Base-by-base conservation (phyloP, 305 asterid genomes). In the Fraxinus latifolia region DNA sequence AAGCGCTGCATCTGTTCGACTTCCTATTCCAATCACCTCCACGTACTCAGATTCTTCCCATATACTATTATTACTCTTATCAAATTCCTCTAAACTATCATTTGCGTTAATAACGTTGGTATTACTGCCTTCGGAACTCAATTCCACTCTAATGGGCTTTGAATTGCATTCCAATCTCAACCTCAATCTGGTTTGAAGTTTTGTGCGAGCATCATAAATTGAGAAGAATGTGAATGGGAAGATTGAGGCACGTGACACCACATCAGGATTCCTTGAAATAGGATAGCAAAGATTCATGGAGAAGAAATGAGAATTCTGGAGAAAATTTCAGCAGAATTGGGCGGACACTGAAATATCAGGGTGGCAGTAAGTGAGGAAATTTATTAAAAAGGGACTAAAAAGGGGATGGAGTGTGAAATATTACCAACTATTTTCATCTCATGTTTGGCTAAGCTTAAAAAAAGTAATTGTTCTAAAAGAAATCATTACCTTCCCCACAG, bases 21-120 rank as follows among this genome's bases (percentile, higher is more conserved):
- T 94, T 34, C 99, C 98, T 1, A 95, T 88, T 42, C 89, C 91
- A 71, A 94, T 85, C 80, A 91, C 98, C 83, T 95, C 98, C 71
- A 94, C 94, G 85, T 81, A 86, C 42, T 86, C 90, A 55, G 71
- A 71, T 82, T 87, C 92, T 68, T 82, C 90, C 85, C 79, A 14
- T 21, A 39, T n/a, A 77, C 70, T 84, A 39, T 77, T 84, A 47
- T 78, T 67, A 21, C 77, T 65, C 71, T 31, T 37, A 58, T 81
- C 83, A 82, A 37, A n/a, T 19, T 76, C 82, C 58, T 19, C 44
- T 14, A 75, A 81, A 76, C 36, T 70, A 19, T 53, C 67, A 36
- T 74, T 50, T 15, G 73, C 83, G 27, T 75, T 83, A 3, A 9
- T 12, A 55, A 83, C 19, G 17, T 81, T 65, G 15, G 77, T 50